Base-by-base conservation (phyloP, 305 asterid genomes). In the Stenogyne calaminthoides region DNA sequence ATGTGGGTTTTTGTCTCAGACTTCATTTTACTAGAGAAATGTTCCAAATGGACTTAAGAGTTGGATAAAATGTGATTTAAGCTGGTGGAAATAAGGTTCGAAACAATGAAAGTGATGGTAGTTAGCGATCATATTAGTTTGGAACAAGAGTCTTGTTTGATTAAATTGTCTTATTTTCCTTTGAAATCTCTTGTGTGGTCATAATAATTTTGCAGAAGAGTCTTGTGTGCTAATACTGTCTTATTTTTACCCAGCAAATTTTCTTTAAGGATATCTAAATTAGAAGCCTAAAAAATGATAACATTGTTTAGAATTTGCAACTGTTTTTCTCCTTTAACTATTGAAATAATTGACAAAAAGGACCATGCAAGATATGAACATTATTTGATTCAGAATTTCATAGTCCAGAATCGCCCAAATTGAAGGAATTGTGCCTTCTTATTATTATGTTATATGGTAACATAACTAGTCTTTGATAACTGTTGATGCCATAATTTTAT, bases 181-280 rank as follows among this genome's bases (percentile, higher is more conserved):
- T 1, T 10, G 16, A 16, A 20, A 56, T 6, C 16, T 22, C 62
- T 22, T 9, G 2, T 32, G 27, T 27, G 8, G 10, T 22, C 44
- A 9, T 58, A 58, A 19, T 25, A 25, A 27, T 25, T 70, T 7
- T 16, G 57, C 12, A 14, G 46, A 39, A 58, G 67, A n/a, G 36
- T n/a, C 19, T 40, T 42, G 40, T 42, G 15, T 46, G n/a, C 34
- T 29, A 70, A 47, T 44, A 16, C 46, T 47, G 9, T 44, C 47
- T 18, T 70, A 70, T 70, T 15, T 49, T 22, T 46, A 5, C 44
- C 44, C 0, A 12, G 18, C 6, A 16, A 39, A 47, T 7, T 19
- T 11, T 12, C 14, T 32, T 25, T 32, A 49, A 67, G 42, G 63
- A 52, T 72, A 47, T 77, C 62, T 18, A 72, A 51, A 62, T 20